Base-by-base conservation (phyloP, 257 asterid species). In the Solanum acaule region DNA sequence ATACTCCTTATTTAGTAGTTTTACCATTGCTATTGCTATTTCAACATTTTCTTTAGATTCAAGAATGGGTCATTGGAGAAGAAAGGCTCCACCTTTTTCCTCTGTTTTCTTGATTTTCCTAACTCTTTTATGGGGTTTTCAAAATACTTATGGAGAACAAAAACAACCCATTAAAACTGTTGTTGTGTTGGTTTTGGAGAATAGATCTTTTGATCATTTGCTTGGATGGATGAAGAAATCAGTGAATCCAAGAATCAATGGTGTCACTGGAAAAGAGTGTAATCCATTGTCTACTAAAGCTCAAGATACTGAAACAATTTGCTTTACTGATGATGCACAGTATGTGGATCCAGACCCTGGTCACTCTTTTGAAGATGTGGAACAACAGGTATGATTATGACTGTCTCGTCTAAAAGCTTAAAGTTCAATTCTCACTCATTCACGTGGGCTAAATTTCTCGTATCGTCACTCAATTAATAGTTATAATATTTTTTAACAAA, bases 121-220 rank as follows among this genome's bases (percentile, higher is more conserved):
- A 18, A 15, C 86, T 23, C 70, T 94, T 68, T 94, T 91, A n/a
- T 35, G 87, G 56, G 63, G 70, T 72, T 85, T 91, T 79, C 42
- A 29, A 4, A 71, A 87, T 31, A 90, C 93, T 87, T 85, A 52
- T 27, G 92, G 93, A 40, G 92, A 91, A 16, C 89, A 83, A 71
- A 91, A 88, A 63, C 93, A 91, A 34, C 95, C 96, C 87, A 95
- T 96, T 89, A 94, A 94, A 89, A 95, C 93, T 15, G 77, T 96
- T 4, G 98, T 96, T 16, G 93, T 96, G 16, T 87, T 96, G 77
- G 98, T 95, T 44, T 46, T 95, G 87, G 98, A 96, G 40, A 96
- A 96, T 93, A 89, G 98, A 63, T 96, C 98, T 11, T 96, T 96
- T 83, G 98, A 96, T 84, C 98, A 96, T 88, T 91, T 96, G 95